These are phyloP conservation scores for Monosporozyma aerobia DNA, from an alignment of 805 yeast genomes.

Conservation along the genomic window DNA sequence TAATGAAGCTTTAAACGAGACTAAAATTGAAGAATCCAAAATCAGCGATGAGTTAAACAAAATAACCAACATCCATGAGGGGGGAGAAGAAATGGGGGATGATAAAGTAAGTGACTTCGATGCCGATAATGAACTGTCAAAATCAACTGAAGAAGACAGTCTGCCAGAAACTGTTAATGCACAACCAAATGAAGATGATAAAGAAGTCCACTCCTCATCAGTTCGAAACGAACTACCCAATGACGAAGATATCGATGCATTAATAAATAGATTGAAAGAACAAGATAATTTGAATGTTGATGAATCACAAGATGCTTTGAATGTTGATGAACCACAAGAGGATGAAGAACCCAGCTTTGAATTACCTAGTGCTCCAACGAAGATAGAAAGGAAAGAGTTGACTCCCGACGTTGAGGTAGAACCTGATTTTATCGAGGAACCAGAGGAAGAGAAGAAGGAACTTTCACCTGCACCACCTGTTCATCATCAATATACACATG, in stretches of 20 bases:
- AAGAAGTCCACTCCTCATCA: neutral
- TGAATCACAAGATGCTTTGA: neutral
- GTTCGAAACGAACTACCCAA: neutral
- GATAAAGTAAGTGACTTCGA: no score
- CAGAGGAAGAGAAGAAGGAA: neutral
- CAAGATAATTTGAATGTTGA: neutral
- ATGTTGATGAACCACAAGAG: neutral
- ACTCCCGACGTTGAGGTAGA: no score
- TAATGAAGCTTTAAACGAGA: neutral
- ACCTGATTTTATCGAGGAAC: neutral
- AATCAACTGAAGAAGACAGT: no score
- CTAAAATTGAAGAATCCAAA: neutral
- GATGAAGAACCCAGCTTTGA: neutral
- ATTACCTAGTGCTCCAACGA: neutral
- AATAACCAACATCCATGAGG: no score
- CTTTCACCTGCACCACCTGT: neutral
- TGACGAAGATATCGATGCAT: constrained; percentile 7
- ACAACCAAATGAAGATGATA: neutral
- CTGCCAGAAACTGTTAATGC: no score
- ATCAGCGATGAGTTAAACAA: neutral
- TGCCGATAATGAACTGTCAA: no score
- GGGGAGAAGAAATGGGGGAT: constrained; percentile 2
- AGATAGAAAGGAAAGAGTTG: neutral
- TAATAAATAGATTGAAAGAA: neutral
- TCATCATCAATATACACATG: constrained; percentile 20